Base-by-base conservation (phyloP, 768 basidiomycete genomes). In the Rhodotorula babjevae region DNA sequence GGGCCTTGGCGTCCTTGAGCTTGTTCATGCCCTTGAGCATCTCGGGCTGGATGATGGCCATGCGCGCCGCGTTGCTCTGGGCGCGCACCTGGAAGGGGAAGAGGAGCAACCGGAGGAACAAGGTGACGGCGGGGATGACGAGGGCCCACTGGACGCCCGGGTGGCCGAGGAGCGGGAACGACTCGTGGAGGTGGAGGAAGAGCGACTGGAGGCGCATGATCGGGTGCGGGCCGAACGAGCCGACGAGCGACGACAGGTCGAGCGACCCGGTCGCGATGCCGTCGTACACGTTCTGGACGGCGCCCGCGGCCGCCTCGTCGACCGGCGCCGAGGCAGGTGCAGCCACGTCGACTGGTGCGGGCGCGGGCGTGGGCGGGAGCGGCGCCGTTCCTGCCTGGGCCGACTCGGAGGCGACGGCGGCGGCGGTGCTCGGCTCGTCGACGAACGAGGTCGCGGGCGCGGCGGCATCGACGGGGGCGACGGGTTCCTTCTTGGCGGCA, bases 111-210 rank as follows among this genome's bases (percentile, higher is more conserved):
- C 89, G 87, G 83, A 89, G 87, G 78, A 87, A 78, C 19, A 88
- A 66, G 40, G 88, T 86, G 42, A 87, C 87, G 10, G 82, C 82
- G 57, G 92, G 81, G 81, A 93, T 90, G 61, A 91, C 89, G 84
- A 87, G 87, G 83, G 90, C 90, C 91, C 92, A 93, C 0, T 89
- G 88, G 70, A 92, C 81, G 50, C 87, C 88, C 25, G 59, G 59
- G 0, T 87, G 86, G 61, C 68, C 68, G 67, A 69, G 65, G 65
- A 76, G 46, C 2, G 74, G 74, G 62, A 76, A 72, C 27, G 64
- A 67, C 52, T 76, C 74, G 71, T 76, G 74, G 10, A 76, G 65
- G 65, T 76, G 67, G 58, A 76, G 65, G 68, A 76, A 72, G 52
- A 76, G 63, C 53, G 71, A 72, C 46, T 76, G 68, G 62, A 76